These are phyloP conservation scores for Scheffersomyces insectosa DNA, from an alignment of 1,139 yeast species.

Conservation along the genomic window DNA sequence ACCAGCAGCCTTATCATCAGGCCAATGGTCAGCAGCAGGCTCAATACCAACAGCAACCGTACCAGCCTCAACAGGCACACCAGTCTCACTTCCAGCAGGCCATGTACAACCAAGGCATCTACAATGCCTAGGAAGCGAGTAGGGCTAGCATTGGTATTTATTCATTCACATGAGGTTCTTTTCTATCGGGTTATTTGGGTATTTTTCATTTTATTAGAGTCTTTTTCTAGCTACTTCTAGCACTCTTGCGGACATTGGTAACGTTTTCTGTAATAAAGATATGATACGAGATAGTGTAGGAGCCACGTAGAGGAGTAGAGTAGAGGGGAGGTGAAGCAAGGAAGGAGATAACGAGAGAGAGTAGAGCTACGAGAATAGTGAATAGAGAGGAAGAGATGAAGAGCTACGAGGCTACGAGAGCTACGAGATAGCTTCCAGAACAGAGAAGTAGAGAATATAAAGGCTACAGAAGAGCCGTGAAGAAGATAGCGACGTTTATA, in stretches of 20 bases:
- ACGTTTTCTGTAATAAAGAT: too few relatives aligned
- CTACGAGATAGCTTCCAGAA: too few relatives aligned
- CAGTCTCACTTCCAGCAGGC: constrained; percentile 5
- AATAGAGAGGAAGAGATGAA: too few relatives aligned
- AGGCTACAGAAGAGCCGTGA: too few relatives aligned
- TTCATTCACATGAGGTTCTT: constrained; percentile 3
- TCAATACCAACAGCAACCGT: constrained; percentile 3
- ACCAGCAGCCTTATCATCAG: constrained; percentile 1
- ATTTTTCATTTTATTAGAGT: not conserved
- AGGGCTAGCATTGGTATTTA: not conserved
- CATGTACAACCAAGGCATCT: constrained; percentile 7
- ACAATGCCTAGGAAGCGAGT: not conserved
- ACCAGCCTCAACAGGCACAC: constrained; percentile 7
- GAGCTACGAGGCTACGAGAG: too few relatives aligned
- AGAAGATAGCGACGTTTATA: too few relatives aligned
- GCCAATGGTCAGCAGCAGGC: constrained; percentile 4
- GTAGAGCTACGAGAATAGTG: too few relatives aligned
- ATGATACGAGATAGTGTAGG: not conserved
- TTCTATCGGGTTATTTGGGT: constrained; percentile 5
- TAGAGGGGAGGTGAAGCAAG: too few relatives aligned
- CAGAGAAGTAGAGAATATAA: too few relatives aligned
- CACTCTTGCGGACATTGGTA: not conserved
- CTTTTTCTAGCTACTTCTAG: not conserved
- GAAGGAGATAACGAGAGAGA: too few relatives aligned
- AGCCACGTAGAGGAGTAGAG: not conserved